These are phyloP conservation scores for Thielaviopsis cerberus DNA, from an alignment of 2,329 filamentous ascomycete species.

Conservation along the genomic window DNA sequence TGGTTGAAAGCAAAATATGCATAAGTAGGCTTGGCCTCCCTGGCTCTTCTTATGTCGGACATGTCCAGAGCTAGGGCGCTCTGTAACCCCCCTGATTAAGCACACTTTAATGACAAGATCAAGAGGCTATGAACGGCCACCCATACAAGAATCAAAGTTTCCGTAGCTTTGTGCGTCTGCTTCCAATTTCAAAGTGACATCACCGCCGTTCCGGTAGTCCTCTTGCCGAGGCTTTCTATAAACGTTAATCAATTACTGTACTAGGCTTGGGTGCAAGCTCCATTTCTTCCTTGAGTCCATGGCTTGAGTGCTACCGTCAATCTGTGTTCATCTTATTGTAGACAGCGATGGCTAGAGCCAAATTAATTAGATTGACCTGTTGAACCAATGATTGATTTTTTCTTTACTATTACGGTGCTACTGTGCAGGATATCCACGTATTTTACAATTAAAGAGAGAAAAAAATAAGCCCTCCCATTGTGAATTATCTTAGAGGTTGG, in stretches of 20 bases:
- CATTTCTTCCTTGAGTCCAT: not conserved
- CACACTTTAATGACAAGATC: not conserved
- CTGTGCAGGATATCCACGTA: not conserved
- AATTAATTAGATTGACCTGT: no score
- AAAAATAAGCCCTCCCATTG: not conserved
- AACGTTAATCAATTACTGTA: not conserved
- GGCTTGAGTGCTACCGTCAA: not conserved
- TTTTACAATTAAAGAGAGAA: not conserved
- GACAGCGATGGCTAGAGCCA: no score
- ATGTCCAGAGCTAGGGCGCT: not conserved
- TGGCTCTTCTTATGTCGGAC: not conserved
- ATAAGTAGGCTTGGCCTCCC: not conserved
- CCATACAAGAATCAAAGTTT: no score
- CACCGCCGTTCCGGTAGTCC: not conserved
- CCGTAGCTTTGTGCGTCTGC: not conserved
- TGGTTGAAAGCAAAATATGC: no score
- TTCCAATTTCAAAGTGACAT: not conserved
- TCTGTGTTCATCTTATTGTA: not conserved
- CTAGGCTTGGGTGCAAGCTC: not conserved
- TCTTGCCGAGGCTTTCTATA: not conserved
- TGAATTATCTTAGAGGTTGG: not conserved
- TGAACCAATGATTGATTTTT: no score
- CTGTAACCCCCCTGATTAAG: not conserved
- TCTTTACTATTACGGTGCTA: not conserved
- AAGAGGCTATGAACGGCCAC: no score